Conservation (phyloP, 2,329 filamentous ascomycete genomes). For the Alternaria triticina region DNA sequence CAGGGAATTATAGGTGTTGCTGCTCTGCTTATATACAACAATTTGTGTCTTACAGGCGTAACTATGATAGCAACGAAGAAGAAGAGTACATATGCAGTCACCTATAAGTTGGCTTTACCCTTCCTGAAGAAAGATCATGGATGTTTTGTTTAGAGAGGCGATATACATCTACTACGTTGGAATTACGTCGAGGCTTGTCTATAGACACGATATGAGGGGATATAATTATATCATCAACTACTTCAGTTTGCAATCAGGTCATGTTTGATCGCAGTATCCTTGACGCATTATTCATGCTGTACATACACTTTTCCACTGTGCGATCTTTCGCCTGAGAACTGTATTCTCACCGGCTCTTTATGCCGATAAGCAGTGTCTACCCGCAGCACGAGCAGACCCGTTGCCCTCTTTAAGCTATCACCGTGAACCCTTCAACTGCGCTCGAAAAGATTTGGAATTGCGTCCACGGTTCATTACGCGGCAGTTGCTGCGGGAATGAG, state of each 20-base stretch:
- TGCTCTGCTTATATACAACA: background rate
- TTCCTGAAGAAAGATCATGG: background rate
- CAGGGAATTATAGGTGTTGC: background rate
- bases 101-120: background rate
- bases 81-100: background rate
- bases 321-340: background rate
- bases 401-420: background rate
- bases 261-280: background rate
- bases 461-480: background rate
- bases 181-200: background rate
- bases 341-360: background rate
- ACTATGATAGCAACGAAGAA: background rate
- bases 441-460: background rate
- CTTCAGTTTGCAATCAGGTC: background rate
- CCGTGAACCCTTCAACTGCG: background rate
- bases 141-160: background rate
- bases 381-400: background rate
- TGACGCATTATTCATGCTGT: background rate
- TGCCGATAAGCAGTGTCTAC: background rate
- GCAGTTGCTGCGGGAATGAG: background rate
- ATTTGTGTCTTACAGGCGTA: background rate
- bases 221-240: background rate
- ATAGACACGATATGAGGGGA: background rate
- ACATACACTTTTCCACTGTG: background rate
- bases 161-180: background rate